phyloP scores from a whole-genome alignment of 2,329 filamentous ascomycete species.

The Trichoderma sp. region DNA sequence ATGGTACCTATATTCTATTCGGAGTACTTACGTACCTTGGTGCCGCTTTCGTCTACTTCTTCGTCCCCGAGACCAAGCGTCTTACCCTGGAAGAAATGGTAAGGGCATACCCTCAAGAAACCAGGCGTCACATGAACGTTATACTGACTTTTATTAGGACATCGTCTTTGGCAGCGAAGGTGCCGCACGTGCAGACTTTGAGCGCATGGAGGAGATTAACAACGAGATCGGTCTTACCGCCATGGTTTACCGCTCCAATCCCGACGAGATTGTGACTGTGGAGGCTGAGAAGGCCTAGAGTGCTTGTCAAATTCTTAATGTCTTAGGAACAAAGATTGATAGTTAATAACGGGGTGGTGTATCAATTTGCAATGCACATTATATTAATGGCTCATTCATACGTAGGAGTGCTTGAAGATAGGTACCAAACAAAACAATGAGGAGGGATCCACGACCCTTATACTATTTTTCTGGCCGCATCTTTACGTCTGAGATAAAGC shows the following conservation, averaged over 20 bases:
- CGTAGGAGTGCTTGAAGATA: background rate
- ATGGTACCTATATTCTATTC: slow-evolving; percentile 71
- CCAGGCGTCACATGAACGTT: accelerated
- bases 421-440: background rate
- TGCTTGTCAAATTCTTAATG: background rate
- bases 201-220: slow-evolving; percentile 72
- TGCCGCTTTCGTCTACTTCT: slow-evolving; percentile 59
- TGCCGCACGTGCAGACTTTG: slow-evolving; percentile 62
- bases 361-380: slow-evolving; percentile 1
- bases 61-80: slow-evolving; percentile 64
- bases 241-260: slow-evolving; percentile 1
- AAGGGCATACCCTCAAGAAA: background rate
- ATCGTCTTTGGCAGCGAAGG: slow-evolving; percentile 65
- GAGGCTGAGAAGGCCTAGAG: slow-evolving; percentile 16
- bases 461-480: background rate
- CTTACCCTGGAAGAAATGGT: slow-evolving; percentile 63
- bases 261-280: slow-evolving; percentile 11
- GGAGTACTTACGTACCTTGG: slow-evolving; percentile 62
- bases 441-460: background rate
- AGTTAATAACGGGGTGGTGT: background rate
- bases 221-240: slow-evolving; percentile 59
- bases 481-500: background rate
- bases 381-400: background rate
- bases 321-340: background rate
- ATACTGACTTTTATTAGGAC: slow-evolving; percentile 42